Evolutionary conservation across 169 alveolate species (phyloP).

Genomic region (Plasmodium coatneyi): DNA sequence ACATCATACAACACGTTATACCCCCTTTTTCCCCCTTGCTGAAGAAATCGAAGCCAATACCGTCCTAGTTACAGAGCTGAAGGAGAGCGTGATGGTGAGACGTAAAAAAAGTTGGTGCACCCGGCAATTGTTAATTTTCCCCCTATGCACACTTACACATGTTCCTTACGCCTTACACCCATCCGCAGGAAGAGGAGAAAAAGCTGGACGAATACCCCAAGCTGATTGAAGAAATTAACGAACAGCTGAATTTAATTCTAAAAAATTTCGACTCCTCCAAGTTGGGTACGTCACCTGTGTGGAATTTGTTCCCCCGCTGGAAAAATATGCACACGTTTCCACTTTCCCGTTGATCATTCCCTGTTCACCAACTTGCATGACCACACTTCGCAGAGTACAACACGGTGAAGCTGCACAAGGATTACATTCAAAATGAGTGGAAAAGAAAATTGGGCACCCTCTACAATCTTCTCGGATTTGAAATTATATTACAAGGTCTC

Average conservation of each 20-base stretch:
- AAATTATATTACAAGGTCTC: slow-evolving; percentile 46
- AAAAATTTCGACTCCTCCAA: slow-evolving; percentile 56
- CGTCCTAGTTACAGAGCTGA: slow-evolving; percentile 47
- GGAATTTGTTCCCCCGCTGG: background rate
- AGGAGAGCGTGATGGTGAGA: slow-evolving; percentile 52
- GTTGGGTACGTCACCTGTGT: slow-evolving; percentile 6
- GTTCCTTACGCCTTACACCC: background rate
- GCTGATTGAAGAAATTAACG: slow-evolving; percentile 50
- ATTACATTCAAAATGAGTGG: slow-evolving; percentile 53
- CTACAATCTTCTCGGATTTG: slow-evolving; percentile 63
- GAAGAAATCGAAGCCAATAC: slow-evolving; percentile 66
- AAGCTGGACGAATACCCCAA: slow-evolving; percentile 65
- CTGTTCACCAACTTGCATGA: background rate
- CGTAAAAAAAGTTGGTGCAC: background rate
- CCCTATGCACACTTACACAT: background rate
- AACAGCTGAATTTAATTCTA: slow-evolving; percentile 29
- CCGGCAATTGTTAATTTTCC: background rate
- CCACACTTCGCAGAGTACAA: slow-evolving; percentile 18
- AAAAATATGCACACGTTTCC: background rate
- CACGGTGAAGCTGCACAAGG: slow-evolving; percentile 61
- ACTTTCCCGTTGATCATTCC: background rate
- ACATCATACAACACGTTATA: background rate
- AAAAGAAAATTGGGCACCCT: slow-evolving; percentile 44
- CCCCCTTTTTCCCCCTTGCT: background rate
- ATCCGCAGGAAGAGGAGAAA: slow-evolving; percentile 57